A percentile compares a stretch with the other conserved stretches of the same genome.
phyloP scores from a whole-genome alignment of 2,329 filamentous ascomycete species.

The Dactylellina leptospora region DNA sequence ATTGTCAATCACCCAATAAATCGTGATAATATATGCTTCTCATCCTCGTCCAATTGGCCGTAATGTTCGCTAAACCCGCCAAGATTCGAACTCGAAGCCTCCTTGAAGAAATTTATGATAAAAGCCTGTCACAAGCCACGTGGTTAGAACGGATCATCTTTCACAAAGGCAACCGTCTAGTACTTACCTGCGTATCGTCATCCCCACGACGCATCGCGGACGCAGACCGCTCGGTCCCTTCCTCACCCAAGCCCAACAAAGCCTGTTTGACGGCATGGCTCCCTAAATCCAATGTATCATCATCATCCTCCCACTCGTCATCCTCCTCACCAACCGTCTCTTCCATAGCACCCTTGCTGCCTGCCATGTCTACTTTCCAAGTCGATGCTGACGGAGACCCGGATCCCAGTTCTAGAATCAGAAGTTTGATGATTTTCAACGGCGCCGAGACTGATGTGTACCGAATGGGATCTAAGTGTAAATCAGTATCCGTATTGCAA shows the following conservation, averaged over 20 bases:
- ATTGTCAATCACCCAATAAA: constrained; percentile 35
- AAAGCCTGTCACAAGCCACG: constrained; percentile 47
- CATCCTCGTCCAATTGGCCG: constrained; percentile 59
- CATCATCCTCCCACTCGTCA: constrained; percentile 89
- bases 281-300: constrained; percentile 67
- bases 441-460: constrained; percentile 87
- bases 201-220: constrained; percentile 54
- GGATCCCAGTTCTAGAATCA: constrained; percentile 88
- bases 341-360: constrained; percentile 65
- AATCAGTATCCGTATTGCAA: constrained; percentile 43
- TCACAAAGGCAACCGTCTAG: not conserved
- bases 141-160: not conserved
- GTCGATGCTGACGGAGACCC: constrained; percentile 74
- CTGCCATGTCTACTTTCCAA: constrained; percentile 69
- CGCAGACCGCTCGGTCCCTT: constrained; percentile 52
- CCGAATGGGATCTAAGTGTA: constrained; percentile 76
- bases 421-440: constrained; percentile 94
- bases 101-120: constrained; percentile 59
- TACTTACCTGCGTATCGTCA: constrained; percentile 56
- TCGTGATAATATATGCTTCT: constrained; percentile 64
- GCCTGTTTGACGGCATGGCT: constrained; percentile 53
- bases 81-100: constrained; percentile 60
- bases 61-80: constrained; percentile 61
- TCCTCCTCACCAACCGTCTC: constrained; percentile 75
- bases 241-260: constrained; percentile 55